Conservation (phyloP, 495 filamentous ascomycete species). For the Bacidia gigantensis region DNA sequence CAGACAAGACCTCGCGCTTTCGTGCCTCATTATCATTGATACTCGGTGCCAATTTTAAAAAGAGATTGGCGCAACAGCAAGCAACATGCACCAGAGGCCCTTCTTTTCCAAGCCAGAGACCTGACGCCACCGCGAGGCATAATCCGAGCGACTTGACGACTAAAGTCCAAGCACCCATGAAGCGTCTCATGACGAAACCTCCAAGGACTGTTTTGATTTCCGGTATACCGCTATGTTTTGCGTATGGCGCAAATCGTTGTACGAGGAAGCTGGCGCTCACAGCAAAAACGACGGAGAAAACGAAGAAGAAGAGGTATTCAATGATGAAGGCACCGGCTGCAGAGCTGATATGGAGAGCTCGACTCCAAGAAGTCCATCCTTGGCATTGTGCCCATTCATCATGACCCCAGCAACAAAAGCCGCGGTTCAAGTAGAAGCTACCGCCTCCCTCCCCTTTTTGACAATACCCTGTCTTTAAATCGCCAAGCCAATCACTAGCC, state of each 20-base stretch:
- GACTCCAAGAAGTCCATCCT: slow-evolving; percentile 78
- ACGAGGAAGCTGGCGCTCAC: slow-evolving; percentile 66
- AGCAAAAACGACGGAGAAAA: slow-evolving; percentile 76
- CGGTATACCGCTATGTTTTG: slow-evolving; percentile 91
- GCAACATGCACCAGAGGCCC: slow-evolving; percentile 94
- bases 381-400: slow-evolving; percentile 63
- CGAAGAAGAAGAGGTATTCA: slow-evolving; percentile 73
- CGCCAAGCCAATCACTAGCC: slow-evolving; percentile 85
- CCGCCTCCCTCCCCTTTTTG: slow-evolving; percentile 58
- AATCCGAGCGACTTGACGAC: slow-evolving; percentile 83
- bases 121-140: slow-evolving; percentile 87
- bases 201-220: slow-evolving; percentile 96
- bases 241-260: slow-evolving; percentile 70
- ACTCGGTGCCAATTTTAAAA: slow-evolving; percentile 78
- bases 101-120: slow-evolving; percentile 97
- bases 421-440: slow-evolving; percentile 75
- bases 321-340: slow-evolving; percentile 58
- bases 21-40: slow-evolving; percentile 88
- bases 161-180: slow-evolving; percentile 88
- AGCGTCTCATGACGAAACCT: slow-evolving; percentile 83
- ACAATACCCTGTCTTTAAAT: slow-evolving; percentile 88
- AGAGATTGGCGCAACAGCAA: slow-evolving; percentile 90
- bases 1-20: slow-evolving; percentile 90
- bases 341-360: slow-evolving; percentile 51
- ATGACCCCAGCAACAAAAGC: slow-evolving; percentile 87